Evolutionary conservation across 2,329 filamentous ascomycete species (phyloP).

Genomic region (Penicillium sp.): DNA sequence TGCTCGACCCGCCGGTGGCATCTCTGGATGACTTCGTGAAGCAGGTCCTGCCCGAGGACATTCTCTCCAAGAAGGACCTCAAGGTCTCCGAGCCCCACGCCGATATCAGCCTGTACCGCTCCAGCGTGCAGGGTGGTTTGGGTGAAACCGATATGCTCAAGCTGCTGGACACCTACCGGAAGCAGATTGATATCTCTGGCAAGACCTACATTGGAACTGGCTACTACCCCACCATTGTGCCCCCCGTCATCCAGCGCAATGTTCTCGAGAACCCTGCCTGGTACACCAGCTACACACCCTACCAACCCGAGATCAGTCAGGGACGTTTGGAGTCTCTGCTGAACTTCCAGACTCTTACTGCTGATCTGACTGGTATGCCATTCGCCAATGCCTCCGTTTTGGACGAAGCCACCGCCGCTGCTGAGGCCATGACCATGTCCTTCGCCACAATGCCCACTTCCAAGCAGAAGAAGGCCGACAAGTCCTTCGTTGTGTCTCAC

Average conservation of each 20-base stretch:
- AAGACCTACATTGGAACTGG: conserved; percentile 77
- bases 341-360: conserved; percentile 93
- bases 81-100: conserved; percentile 53
- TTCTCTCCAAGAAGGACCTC: conserved; percentile 66
- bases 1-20: conserved; percentile 69
- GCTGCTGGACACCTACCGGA: conserved; percentile 41
- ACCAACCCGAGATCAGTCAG: conserved; percentile 96
- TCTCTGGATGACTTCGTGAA: conserved; percentile 78
- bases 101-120: conserved; percentile 41
- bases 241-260: conserved; percentile 88
- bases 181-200: conserved; percentile 60
- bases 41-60: conserved; percentile 77
- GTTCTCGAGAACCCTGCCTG: conserved; percentile 89
- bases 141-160: conserved; percentile 46
- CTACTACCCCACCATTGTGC: conserved; percentile 83
- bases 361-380: conserved; percentile 79
- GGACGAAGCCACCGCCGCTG: conserved; percentile 87
- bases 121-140: conserved; percentile 45
- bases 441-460: conserved; percentile 70
- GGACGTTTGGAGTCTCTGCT: conserved; percentile 86
- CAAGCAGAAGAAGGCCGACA: conserved; percentile 70
- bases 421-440: conserved; percentile 93
- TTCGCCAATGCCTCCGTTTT: conserved; percentile 89
- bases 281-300: conserved; percentile 98
- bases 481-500: conserved; percentile 80